Evolutionary conservation across 371 early-diverging fungal genomes (phyloP).

Genomic region (Globomyces sp.): DNA sequence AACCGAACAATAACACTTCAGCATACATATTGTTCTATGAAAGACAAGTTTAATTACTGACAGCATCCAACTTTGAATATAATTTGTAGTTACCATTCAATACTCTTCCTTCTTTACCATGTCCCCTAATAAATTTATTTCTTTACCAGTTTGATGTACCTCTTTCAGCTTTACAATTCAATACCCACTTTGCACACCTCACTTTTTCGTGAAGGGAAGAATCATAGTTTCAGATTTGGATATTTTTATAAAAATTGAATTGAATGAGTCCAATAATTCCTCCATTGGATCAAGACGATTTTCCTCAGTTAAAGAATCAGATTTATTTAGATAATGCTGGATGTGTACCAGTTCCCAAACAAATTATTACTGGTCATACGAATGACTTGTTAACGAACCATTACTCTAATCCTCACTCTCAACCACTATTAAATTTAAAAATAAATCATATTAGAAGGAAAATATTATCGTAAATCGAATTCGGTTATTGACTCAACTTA

Average conservation of each 20-base stretch:
- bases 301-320: slow-evolving; percentile 25
- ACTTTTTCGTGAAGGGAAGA: no score
- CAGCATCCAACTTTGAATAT: background rate
- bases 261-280: no score
- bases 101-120: no score
- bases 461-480: slow-evolving; percentile 17
- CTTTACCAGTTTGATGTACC: no score
- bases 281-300: background rate
- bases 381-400: slow-evolving; percentile 49
- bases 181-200: no score
- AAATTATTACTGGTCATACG: slow-evolving; percentile 42
- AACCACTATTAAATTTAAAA: slow-evolving; percentile 32
- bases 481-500: background rate
- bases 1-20: slow-evolving; percentile 10
- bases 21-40: slow-evolving; percentile 37
- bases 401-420: slow-evolving; percentile 72
- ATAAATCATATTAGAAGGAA: slow-evolving; percentile 21
- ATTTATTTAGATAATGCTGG: slow-evolving; percentile 72
- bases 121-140: no score
- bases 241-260: no score
- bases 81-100: no score
- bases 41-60: slow-evolving; percentile 11
- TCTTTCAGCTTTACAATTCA: no score
- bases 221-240: no score
- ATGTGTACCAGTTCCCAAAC: slow-evolving; percentile 53